Evolutionary conservation across 768 basidiomycete genomes (phyloP).

Genomic region (Suillus clintonianus): DNA sequence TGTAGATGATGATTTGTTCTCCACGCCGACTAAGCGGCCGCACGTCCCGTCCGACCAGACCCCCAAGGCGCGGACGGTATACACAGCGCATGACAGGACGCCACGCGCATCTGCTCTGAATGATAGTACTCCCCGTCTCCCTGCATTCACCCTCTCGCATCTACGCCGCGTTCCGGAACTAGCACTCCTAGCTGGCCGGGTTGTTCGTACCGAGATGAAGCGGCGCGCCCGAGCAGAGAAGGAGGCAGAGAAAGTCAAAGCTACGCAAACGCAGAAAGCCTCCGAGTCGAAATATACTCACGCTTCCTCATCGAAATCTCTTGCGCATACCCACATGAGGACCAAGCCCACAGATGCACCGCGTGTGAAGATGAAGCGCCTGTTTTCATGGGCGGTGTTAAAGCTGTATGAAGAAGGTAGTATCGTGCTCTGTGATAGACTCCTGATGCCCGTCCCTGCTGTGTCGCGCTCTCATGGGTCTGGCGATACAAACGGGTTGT

Average conservation of each 20-base stretch:
- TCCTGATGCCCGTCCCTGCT: constrained; percentile 32
- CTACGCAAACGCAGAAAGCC: not conserved
- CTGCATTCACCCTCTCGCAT: constrained; percentile 66
- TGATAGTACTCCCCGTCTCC: not conserved
- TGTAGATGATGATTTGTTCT: constrained; percentile 3
- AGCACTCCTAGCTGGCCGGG: constrained; percentile 59
- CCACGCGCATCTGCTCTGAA: not conserved
- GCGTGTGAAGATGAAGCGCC: constrained; percentile 58
- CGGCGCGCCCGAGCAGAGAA: constrained; percentile 52
- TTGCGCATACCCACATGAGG: not conserved
- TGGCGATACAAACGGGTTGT: constrained; percentile 40
- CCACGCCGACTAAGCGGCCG: constrained; percentile 37
- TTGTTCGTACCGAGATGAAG: constrained; percentile 62
- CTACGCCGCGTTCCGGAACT: constrained; percentile 79
- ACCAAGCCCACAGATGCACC: constrained; percentile 19
- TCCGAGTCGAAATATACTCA: not conserved
- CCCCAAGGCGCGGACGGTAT: constrained; percentile 22
- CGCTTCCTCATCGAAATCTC: not conserved
- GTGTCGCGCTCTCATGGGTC: constrained; percentile 6
- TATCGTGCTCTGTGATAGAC: constrained; percentile 73
- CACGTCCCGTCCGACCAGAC: constrained; percentile 16
- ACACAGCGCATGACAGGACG: not conserved
- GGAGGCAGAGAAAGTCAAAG: constrained; percentile 40
- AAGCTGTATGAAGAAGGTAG: constrained; percentile 72
- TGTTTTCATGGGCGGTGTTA: constrained; percentile 66